A percentile compares a stretch with the other conserved stretches of the same genome.
Conservation (phyloP, 129 eudicot species). For the Sambucus nigra region DNA sequence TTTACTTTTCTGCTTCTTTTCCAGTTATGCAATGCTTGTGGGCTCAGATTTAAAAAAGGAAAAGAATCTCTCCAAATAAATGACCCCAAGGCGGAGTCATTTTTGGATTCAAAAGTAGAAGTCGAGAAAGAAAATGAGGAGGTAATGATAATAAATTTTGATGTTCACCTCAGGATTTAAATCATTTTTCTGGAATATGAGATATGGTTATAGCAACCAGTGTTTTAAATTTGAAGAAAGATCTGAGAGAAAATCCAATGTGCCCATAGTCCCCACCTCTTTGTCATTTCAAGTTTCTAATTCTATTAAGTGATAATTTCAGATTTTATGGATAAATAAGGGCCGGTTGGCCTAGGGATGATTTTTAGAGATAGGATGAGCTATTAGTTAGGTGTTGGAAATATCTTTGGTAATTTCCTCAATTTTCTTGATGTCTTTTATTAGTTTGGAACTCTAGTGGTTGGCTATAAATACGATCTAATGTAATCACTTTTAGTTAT, state of each 20-base stretch:
- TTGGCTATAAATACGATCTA: too few species aligned
- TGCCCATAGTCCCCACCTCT: neutral
- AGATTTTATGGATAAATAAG: too few species aligned
- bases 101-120: slow-evolving; percentile 18
- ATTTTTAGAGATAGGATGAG: too few species aligned
- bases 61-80: neutral
- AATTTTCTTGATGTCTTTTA: too few species aligned
- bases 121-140: slow-evolving; percentile 23
- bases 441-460: too few species aligned
- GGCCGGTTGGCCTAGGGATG: too few species aligned
- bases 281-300: too few species aligned
- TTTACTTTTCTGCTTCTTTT: neutral
- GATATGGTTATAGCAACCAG: neutral
- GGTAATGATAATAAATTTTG: slow-evolving; percentile 13
- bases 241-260: neutral
- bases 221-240: neutral
- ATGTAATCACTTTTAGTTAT: too few species aligned
- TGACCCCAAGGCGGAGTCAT: slow-evolving; percentile 10
- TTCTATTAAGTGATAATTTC: too few species aligned
- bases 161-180: neutral
- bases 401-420: too few species aligned
- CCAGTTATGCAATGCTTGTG: slow-evolving; percentile 20
- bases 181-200: neutral
- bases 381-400: too few species aligned
- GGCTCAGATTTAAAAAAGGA: slow-evolving; percentile 8